Evolutionary conservation across 2,329 filamentous ascomycete species (phyloP).

Genomic region (Fusarium devonianum): DNA sequence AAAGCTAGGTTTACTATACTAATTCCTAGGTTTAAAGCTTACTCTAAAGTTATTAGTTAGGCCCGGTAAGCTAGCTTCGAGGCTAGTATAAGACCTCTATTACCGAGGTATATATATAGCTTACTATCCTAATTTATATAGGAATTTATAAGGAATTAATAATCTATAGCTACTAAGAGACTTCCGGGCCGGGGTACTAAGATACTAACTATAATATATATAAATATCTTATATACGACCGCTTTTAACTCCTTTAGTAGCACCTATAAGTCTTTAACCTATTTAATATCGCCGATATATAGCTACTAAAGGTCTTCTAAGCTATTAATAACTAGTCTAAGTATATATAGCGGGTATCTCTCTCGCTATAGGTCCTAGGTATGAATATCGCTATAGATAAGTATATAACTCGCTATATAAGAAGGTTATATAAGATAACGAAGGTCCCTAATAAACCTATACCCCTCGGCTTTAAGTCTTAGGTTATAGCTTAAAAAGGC

Average conservation of each 20-base stretch:
- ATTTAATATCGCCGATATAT: neutral
- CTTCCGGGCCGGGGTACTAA: neutral
- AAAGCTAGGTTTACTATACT: slow-evolving; percentile 3
- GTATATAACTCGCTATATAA: neutral
- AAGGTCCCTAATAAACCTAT: neutral
- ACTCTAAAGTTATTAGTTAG: neutral
- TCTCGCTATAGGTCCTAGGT: neutral
- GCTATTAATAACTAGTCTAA: neutral
- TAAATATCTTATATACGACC: neutral
- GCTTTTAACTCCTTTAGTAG: neutral
- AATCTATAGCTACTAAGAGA: neutral
- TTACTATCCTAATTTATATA: slow-evolving; percentile 13
- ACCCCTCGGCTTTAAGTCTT: slow-evolving; percentile 1
- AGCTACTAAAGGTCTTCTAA: neutral
- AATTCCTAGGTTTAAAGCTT: slow-evolving; percentile 3
- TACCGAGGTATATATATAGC: neutral
- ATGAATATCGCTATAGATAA: slow-evolving; percentile 3
- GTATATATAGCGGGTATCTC: neutral
- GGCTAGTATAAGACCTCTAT: neutral
- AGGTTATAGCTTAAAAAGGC: slow-evolving; percentile 1
- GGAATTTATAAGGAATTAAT: slow-evolving; percentile 3
- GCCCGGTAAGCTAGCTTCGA: neutral
- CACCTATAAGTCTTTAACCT: neutral
- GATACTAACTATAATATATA: neutral
- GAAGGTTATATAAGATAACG: slow-evolving; percentile 1